Evolutionary conservation across 306 rosid genomes (phyloP).

Genomic region (Astragalus membranaceus): DNA sequence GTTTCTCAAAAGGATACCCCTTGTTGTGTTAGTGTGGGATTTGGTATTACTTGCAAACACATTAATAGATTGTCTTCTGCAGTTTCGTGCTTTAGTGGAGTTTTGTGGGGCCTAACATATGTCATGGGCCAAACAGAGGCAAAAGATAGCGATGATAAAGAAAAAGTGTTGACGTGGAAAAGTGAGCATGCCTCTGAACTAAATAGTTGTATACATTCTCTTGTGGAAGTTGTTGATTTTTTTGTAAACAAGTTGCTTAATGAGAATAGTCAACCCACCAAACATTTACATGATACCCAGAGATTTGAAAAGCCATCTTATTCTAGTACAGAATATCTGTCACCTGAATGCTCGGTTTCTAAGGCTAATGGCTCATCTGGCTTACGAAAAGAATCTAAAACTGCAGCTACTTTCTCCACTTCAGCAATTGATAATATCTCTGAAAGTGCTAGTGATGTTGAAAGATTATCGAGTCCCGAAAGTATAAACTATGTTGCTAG

Average conservation of each 20-base stretch:
- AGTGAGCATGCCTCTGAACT: constrained; percentile 36
- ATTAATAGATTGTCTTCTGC: constrained; percentile 51
- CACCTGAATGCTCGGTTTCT: constrained; percentile 1
- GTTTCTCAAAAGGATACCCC: constrained; percentile 34
- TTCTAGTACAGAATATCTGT: constrained; percentile 14
- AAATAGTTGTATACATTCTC: constrained; percentile 38
- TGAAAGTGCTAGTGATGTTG: constrained; percentile 18
- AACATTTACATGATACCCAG: constrained; percentile 32
- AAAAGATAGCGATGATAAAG: constrained; percentile 24
- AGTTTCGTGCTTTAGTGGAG: constrained; percentile 62
- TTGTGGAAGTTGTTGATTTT: constrained; percentile 36
- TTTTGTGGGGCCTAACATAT: constrained; percentile 67
- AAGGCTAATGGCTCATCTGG: constrained; percentile 28
- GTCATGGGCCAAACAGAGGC: constrained; percentile 30
- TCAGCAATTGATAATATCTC: constrained; percentile 28
- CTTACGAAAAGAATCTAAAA: constrained; percentile 21
- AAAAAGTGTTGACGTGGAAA: constrained; percentile 34
- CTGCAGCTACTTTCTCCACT: constrained; percentile 25
- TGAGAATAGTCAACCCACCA: constrained; percentile 26
- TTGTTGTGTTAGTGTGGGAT: constrained; percentile 28
- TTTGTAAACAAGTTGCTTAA: constrained; percentile 41
- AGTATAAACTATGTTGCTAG: constrained; percentile 33
- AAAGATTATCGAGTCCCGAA: constrained; percentile 24
- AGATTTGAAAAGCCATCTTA: constrained; percentile 25
- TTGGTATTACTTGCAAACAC: constrained; percentile 20